Base-by-base conservation (phyloP, 1,284 basidiomycete genomes). In the Ceratobasidium papillatum region DNA sequence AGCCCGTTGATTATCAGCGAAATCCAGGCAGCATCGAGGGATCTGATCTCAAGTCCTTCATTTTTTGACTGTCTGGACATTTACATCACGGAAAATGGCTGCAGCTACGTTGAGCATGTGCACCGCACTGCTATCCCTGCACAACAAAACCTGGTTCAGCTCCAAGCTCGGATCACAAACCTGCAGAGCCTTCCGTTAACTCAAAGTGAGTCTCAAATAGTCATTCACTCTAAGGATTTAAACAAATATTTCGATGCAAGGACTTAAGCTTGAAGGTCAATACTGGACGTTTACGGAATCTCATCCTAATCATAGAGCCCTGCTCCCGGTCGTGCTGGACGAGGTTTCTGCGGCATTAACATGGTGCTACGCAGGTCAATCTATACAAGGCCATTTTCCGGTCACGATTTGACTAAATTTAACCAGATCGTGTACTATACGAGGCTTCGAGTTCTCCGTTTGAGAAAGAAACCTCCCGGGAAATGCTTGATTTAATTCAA, bases 291-390 rank as follows among this genome's bases (percentile, higher is more conserved):
- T 68, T 49, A 59, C 74, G n/a, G 38, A 74, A 36, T 36, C 62
- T 8, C 75, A 76, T 30, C 72, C 75, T 2, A 64, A 54, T 27
- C 72, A 76, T 49, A 56, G 43, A 22, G n/a, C 14, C 4, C 49
- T 76, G 0, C 63, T 54, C 22, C 25, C 27, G 3, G 58, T 30
- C 11, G 45, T 49, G 1, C 25, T 59, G 0, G 32, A 68, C 19
- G 72, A 76, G 32, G 75, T 54, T 3, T 51, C 66, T 9, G 64
- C 58, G 41, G 65, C 65, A 19, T 43, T 76, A 17, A 69, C 45
- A 22, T 76, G 75, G 75, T 74, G 62, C 27, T 69, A 76, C 36
- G 63, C 75, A 25, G 75, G 75, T 74, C 1, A 41, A 72, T 38
- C 0, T 3, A 34, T n/a, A 17, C 12, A 17, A n/a, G 14, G 14